Conservation (phyloP, 495 filamentous ascomycete genomes). For the Aspergillus steynii region DNA sequence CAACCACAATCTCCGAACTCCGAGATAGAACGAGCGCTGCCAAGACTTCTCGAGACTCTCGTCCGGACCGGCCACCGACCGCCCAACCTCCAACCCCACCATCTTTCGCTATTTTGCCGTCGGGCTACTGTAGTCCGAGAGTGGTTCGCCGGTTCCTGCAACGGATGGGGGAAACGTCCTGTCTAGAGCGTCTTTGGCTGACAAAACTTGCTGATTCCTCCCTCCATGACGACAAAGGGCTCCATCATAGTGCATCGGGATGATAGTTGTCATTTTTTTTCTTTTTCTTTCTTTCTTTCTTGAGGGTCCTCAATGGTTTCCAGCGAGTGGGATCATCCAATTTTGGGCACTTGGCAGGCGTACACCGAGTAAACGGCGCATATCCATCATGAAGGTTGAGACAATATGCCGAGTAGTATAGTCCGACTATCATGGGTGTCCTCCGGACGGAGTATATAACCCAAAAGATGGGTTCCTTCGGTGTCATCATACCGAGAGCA, state of each 20-base stretch:
- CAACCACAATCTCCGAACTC: slow-evolving; percentile 18
- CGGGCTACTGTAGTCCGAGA: slow-evolving; percentile 43
- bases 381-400: not conserved
- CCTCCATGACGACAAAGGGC: slow-evolving; percentile 18
- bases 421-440: not conserved
- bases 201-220: slow-evolving; percentile 19
- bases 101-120: slow-evolving; percentile 23
- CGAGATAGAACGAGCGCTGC: slow-evolving; percentile 10
- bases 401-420: not conserved
- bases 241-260: slow-evolving; percentile 16
- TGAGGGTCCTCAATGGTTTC: not conserved
- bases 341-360: not conserved
- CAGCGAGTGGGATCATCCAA: not conserved
- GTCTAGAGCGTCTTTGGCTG: slow-evolving; percentile 21
- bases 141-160: slow-evolving; percentile 18
- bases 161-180: slow-evolving; percentile 1
- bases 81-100: slow-evolving; percentile 17
- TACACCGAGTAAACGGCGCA: not conserved
- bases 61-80: not conserved
- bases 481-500: slow-evolving; percentile 31
- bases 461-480: slow-evolving; percentile 12
- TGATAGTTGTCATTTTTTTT: slow-evolving; percentile 3
- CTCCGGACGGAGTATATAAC: slow-evolving; percentile 14
- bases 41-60: too few species aligned
- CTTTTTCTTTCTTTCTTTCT: not conserved